Conservation (phyloP, 148 eudicot genomes). For the Pharnaceum exiguum region DNA sequence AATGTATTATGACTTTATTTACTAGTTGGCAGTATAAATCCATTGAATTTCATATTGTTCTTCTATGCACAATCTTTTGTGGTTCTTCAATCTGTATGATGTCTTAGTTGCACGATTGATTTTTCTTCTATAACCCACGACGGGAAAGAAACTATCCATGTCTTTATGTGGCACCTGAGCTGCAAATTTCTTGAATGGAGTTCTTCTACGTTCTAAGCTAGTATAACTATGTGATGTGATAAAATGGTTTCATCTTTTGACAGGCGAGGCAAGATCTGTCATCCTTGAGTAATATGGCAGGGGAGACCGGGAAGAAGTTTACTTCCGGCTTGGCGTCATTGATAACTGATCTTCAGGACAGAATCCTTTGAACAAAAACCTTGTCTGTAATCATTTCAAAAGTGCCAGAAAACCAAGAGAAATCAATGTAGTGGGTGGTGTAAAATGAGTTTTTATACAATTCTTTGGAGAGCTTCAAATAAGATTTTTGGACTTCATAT, state of each 20-base stretch:
- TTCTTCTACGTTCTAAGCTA: too few species aligned
- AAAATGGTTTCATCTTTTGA: conserved; percentile 3
- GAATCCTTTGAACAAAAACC: conserved; percentile 46
- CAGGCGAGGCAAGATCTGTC: conserved; percentile 98
- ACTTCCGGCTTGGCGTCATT: conserved; percentile 65
- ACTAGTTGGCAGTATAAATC: too few species aligned
- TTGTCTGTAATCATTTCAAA: conserved; percentile 17
- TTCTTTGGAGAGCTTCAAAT: conserved; percentile 26
- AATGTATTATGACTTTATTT: background rate
- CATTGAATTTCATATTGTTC: background rate
- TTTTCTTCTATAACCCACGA: too few species aligned
- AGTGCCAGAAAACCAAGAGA: conserved; percentile 18
- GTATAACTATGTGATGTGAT: too few species aligned
- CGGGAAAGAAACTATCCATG: too few species aligned
- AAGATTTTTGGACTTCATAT: conserved; percentile 8
- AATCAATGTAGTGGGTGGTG: conserved; percentile 18
- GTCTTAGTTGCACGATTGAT: background rate
- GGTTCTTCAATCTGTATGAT: too few species aligned
- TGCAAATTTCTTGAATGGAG: too few species aligned
- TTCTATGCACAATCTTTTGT: too few species aligned
- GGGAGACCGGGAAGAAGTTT: conserved; percentile 95
- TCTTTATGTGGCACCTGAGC: too few species aligned
- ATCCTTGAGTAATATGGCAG: conserved; percentile 87
- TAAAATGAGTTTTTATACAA: conserved; percentile 26
- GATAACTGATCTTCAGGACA: conserved; percentile 77